These are phyloP conservation scores for Hirschfeldia incana DNA, from an alignment of 345 rosid species.

Conservation along the genomic window DNA sequence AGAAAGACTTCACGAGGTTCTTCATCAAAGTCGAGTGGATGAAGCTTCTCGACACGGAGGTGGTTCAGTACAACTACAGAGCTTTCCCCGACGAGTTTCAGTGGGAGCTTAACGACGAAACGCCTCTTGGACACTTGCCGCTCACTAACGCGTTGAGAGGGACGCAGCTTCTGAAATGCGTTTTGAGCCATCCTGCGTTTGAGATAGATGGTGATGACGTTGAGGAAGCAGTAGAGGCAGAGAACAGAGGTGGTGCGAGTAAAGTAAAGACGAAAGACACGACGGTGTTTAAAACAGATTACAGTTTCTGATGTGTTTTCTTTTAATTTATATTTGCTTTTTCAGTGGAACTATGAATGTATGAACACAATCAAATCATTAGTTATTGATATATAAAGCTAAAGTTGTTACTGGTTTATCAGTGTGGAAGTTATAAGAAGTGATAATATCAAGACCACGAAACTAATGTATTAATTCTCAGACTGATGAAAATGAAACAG, in stretches of 20 bases:
- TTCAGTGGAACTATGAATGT: background rate
- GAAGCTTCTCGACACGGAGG: slow-evolving; percentile 90
- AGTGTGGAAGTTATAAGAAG: background rate
- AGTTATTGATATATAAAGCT: background rate
- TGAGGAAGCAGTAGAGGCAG: slow-evolving; percentile 26
- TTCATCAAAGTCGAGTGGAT: slow-evolving; percentile 90
- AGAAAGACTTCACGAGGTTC: slow-evolving; percentile 70
- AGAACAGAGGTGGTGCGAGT: slow-evolving; percentile 19
- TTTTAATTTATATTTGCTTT: background rate
- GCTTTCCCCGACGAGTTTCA: slow-evolving; percentile 76
- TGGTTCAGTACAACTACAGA: slow-evolving; percentile 82
- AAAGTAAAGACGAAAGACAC: slow-evolving; percentile 35
- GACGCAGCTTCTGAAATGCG: slow-evolving; percentile 61
- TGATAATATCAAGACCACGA: background rate
- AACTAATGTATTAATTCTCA: slow-evolving; percentile 10
- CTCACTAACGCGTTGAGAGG: slow-evolving; percentile 93
- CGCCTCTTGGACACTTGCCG: slow-evolving; percentile 87
- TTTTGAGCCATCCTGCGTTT: slow-evolving; percentile 86
- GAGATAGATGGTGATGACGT: slow-evolving; percentile 40
- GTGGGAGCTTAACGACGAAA: slow-evolving; percentile 79
- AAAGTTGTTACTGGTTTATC: background rate
- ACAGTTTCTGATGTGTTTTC: slow-evolving; percentile 52
- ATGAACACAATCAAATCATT: slow-evolving; percentile 1
- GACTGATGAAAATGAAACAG: background rate
- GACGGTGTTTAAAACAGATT: slow-evolving; percentile 55